Conservation (phyloP, 1,139 yeast species). For the Debaryomyces sp. region DNA sequence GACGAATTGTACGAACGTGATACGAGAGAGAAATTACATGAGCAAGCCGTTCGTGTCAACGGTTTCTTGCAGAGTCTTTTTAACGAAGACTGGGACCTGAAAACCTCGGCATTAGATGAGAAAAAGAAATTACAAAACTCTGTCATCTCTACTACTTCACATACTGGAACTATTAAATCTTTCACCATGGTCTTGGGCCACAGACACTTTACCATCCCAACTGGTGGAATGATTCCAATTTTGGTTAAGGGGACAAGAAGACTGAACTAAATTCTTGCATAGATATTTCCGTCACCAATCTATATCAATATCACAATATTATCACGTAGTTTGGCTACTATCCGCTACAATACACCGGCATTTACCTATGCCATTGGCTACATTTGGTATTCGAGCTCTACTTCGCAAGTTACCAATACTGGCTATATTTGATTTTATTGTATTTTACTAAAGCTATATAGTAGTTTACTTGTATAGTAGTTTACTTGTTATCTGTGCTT, state of each 20-base stretch:
- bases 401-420: not conserved
- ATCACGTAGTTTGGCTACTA: too few species aligned
- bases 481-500: not conserved
- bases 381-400: too few species aligned
- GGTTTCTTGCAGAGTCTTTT: slow-evolving; percentile 52
- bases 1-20: slow-evolving; percentile 51
- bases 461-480: slow-evolving; percentile 1
- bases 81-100: slow-evolving; percentile 28
- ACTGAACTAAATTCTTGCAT: too few species aligned
- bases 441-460: not conserved
- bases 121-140: slow-evolving; percentile 25
- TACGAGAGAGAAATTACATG: slow-evolving; percentile 47
- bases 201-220: slow-evolving; percentile 55
- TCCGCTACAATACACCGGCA: too few species aligned
- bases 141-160: slow-evolving; percentile 56
- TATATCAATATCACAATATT: too few species aligned
- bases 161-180: slow-evolving; percentile 62
- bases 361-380: too few species aligned
- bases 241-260: slow-evolving; percentile 46
- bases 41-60: slow-evolving; percentile 52
- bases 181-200: slow-evolving; percentile 56
- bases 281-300: too few species aligned
- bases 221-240: slow-evolving; percentile 62
- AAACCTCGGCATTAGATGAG: slow-evolving; percentile 22
- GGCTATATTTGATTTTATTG: slow-evolving; percentile 2